phyloP scores from a whole-genome alignment of 257 asterid genomes.

The Coffea eugenioides region DNA sequence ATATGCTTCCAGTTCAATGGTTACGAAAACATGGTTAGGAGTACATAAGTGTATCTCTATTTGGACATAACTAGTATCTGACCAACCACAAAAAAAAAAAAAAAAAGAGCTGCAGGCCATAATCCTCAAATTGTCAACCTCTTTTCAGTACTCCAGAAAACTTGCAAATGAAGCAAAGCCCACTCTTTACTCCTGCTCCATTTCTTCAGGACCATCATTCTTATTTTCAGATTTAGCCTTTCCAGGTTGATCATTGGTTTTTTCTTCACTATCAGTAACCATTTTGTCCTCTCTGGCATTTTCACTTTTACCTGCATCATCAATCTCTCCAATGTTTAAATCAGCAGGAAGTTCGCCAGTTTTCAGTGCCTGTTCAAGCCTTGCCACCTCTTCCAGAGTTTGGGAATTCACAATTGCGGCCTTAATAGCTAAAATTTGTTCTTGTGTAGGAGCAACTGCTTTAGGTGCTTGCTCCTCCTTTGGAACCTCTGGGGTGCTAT shows the following conservation, averaged over 20 bases:
- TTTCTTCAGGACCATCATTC: slow-evolving; percentile 60
- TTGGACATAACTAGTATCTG: neutral
- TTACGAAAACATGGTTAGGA: neutral
- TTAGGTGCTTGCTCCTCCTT: slow-evolving; percentile 70
- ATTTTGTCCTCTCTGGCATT: slow-evolving; percentile 51
- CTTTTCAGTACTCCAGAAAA: neutral
- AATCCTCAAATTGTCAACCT: neutral
- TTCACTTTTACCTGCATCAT: slow-evolving; percentile 39
- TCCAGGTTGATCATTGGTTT: slow-evolving; percentile 34
- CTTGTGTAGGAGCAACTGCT: slow-evolving; percentile 84
- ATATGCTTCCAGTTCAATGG: slow-evolving; percentile 4
- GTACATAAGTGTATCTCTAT: neutral
- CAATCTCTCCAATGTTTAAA: slow-evolving; percentile 45
- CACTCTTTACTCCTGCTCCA: slow-evolving; percentile 48
- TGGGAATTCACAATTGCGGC: slow-evolving; percentile 98
- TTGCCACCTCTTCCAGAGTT: slow-evolving; percentile 97
- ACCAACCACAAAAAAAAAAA: neutral
- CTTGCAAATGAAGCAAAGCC: neutral
- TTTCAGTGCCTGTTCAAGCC: slow-evolving; percentile 96
- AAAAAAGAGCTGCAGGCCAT: neutral
- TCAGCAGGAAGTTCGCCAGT: slow-evolving; percentile 97
- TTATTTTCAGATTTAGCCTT: slow-evolving; percentile 46
- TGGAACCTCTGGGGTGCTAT: slow-evolving; percentile 43
- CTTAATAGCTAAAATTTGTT: slow-evolving; percentile 97
- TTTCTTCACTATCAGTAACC: slow-evolving; percentile 49